These are phyloP conservation scores for Umbelopsis isabellina DNA, from an alignment of 192 early-diverging fungal genomes.

Conservation along the genomic window DNA sequence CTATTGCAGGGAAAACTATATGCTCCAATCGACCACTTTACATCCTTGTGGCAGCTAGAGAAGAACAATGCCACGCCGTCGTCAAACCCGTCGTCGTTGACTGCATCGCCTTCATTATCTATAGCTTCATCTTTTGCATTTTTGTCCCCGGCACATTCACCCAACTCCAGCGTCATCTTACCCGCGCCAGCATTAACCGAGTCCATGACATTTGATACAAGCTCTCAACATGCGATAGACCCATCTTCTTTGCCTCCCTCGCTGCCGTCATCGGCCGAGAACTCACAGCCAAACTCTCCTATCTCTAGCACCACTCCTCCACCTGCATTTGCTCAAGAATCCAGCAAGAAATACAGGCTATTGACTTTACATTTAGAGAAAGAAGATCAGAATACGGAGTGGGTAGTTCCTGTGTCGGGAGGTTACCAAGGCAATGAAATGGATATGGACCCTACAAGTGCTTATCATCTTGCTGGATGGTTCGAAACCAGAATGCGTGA, in stretches of 20 bases:
- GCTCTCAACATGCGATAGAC: conserved; percentile 14
- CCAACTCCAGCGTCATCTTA: conserved; percentile 38
- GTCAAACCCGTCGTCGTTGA: conserved; percentile 34
- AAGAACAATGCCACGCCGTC: conserved; percentile 32
- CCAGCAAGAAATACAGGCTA: conserved; percentile 25
- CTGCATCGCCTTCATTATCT: conserved; percentile 41
- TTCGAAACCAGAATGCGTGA: conserved; percentile 36
- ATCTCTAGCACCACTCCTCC: conserved; percentile 7
- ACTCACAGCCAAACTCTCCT: conserved; percentile 25
- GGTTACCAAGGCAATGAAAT: conserved; percentile 7
- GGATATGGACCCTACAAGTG: conserved; percentile 39
- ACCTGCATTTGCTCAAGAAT: conserved; percentile 1
- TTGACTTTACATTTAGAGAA: conserved; percentile 46
- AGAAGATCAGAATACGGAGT: conserved; percentile 29
- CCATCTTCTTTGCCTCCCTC: conserved; percentile 16
- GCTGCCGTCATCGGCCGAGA: conserved; percentile 15
- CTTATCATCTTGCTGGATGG: conserved; percentile 37
- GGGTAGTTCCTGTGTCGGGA: conserved; percentile 38
- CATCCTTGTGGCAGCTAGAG: conserved; percentile 43
- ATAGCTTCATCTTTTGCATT: conserved; percentile 43
- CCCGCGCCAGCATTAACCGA: conserved; percentile 31
- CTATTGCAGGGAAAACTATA: conserved; percentile 37
- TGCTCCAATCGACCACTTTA: conserved; percentile 37
- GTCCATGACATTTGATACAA: conserved; percentile 9
- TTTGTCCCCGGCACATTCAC: conserved; percentile 36